Conservation (phyloP, 2,329 filamentous ascomycete species). For the Fusarium illudens region DNA sequence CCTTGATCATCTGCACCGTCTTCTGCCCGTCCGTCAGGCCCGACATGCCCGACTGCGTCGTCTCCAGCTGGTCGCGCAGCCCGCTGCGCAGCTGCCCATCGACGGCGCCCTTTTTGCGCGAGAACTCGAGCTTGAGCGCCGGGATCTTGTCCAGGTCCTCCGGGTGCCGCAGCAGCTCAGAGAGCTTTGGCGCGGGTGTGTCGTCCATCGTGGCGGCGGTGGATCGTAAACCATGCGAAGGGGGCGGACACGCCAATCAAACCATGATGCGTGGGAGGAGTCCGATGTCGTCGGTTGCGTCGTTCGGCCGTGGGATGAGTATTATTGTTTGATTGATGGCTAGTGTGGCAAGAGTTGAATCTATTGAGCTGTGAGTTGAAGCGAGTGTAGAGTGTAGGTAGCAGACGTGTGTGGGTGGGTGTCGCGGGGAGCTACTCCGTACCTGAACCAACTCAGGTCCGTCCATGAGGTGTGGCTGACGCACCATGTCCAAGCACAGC, state of each 20-base stretch:
- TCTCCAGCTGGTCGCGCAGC: constrained; percentile 90
- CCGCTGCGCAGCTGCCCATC: constrained; percentile 90
- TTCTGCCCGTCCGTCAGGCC: constrained; percentile 90
- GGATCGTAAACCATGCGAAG: constrained; percentile 35
- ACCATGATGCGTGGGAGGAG: constrained; percentile 36
- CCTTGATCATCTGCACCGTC: constrained; percentile 90
- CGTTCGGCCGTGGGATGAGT: neutral
- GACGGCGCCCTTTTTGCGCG: constrained; percentile 90
- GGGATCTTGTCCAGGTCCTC: constrained; percentile 98
- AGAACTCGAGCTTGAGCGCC: constrained; percentile 88
- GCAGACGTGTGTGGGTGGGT: constrained; percentile 11
- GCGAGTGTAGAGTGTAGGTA: constrained; percentile 8
- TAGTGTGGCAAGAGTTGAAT: neutral
- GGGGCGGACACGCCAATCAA: constrained; percentile 35
- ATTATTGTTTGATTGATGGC: neutral
- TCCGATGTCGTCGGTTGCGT: neutral
- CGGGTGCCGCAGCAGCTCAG: constrained; percentile 91
- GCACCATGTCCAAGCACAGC: constrained; percentile 24
- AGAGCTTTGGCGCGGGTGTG: constrained; percentile 79
- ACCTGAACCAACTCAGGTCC: constrained; percentile 9
- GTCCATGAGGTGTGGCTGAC: constrained; percentile 28
- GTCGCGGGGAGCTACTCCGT: constrained; percentile 31
- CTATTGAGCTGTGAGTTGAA: neutral
- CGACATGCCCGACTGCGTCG: constrained; percentile 91
- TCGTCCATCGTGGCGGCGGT: constrained; percentile 54